Conservation (phyloP, 169 alveolate genomes). For the Cytauxzoon felis region DNA sequence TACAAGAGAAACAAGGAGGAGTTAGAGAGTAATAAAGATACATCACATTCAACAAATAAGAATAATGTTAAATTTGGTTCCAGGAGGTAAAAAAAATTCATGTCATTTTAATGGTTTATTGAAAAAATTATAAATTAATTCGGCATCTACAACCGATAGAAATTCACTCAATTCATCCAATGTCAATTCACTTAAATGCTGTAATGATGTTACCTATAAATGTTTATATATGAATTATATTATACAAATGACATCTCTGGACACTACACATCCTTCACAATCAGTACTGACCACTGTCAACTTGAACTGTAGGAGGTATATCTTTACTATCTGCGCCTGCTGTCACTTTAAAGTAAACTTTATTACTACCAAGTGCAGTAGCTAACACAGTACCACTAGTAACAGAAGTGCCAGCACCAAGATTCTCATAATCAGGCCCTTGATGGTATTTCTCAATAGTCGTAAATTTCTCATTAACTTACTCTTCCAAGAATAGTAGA, state of each 20-base stretch:
- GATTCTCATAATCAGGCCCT: background rate
- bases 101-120: constrained; percentile 13
- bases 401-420: background rate
- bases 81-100: constrained; percentile 5
- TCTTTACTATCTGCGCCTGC: background rate
- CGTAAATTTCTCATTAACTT: background rate
- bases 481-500: constrained; percentile 44
- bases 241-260: background rate
- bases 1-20: constrained; percentile 36
- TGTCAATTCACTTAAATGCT: constrained; percentile 52
- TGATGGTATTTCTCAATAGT: background rate
- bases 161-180: constrained; percentile 36
- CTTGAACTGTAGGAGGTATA: background rate
- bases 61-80: constrained; percentile 39
- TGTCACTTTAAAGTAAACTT: too few relatives aligned
- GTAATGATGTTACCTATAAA: constrained; percentile 26
- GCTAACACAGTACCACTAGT: background rate
- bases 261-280: too few relatives aligned
- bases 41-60: background rate
- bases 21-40: constrained; percentile 16
- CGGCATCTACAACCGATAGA: constrained; percentile 40
- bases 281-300: too few relatives aligned
- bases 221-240: background rate
- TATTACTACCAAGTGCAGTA: background rate
- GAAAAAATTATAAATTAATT: constrained; percentile 39